Percentiles rank a stretch among this genome's conserved stretches.
Evolutionary conservation across 805 yeast species (phyloP).

Genomic region (Yarrowia bubula): DNA sequence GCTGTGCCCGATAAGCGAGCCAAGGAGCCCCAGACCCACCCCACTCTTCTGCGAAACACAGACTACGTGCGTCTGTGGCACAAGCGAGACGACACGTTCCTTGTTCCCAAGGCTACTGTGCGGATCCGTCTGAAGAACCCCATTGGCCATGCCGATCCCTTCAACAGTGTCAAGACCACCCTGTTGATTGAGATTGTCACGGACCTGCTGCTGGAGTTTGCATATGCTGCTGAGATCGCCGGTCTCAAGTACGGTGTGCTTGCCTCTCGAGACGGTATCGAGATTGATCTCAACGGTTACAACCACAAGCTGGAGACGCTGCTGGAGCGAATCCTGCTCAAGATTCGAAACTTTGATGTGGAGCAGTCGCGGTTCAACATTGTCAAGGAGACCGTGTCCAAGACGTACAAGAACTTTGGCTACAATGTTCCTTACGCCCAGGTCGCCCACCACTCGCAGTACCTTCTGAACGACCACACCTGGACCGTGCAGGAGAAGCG

Average conservation of each 20-base stretch:
- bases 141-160: slow-evolving; percentile 56
- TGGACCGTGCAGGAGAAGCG: slow-evolving; percentile 66
- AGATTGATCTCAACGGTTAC: slow-evolving; percentile 70
- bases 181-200: slow-evolving; percentile 68
- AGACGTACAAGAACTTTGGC: slow-evolving; percentile 66
- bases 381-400: slow-evolving; percentile 59
- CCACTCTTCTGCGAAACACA: slow-evolving; percentile 57
- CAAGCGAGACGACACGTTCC: slow-evolving; percentile 84
- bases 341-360: slow-evolving; percentile 51
- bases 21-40: slow-evolving; percentile 50
- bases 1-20: slow-evolving; percentile 49
- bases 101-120: slow-evolving; percentile 82
- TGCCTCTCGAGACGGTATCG: slow-evolving; percentile 67
- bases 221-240: slow-evolving; percentile 82
- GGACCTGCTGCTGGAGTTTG: slow-evolving; percentile 70
- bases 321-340: slow-evolving; percentile 57
- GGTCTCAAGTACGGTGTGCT: slow-evolving; percentile 62
- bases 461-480: slow-evolving; percentile 67
- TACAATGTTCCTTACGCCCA: slow-evolving; percentile 77
- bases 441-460: slow-evolving; percentile 59
- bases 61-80: slow-evolving; percentile 69
- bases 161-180: slow-evolving; percentile 55
- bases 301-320: slow-evolving; percentile 74
- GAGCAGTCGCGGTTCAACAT: slow-evolving; percentile 61
- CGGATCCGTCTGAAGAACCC: slow-evolving; percentile 64